phyloP scores from a whole-genome alignment of 2,329 filamentous ascomycete species.

The Thelonectria olida region DNA sequence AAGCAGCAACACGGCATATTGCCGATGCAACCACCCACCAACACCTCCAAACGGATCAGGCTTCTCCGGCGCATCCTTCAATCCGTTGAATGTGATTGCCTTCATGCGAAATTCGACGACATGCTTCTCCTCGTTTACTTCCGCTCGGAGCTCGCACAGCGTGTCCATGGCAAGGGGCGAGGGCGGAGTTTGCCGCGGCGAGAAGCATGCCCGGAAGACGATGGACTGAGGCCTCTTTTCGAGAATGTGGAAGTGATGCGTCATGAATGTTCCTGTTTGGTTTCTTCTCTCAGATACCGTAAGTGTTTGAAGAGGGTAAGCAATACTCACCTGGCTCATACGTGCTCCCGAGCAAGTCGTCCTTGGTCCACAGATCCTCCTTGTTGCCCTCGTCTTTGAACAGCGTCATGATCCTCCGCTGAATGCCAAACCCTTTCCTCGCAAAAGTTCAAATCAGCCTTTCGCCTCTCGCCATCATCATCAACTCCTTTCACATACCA shows the following conservation, averaged over 20 bases:
- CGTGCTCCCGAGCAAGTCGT: conserved; percentile 23
- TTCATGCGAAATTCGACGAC: conserved; percentile 16
- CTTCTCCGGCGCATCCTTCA: conserved; percentile 16
- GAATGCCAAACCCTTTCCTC: conserved; percentile 15
- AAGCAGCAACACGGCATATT: conserved; percentile 26
- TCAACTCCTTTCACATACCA: conserved; percentile 9
- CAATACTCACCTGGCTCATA: conserved; percentile 28
- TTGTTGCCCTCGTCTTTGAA: conserved; percentile 18
- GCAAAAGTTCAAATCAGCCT: neutral
- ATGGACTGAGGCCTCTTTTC: conserved; percentile 25
- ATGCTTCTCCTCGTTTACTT: neutral
- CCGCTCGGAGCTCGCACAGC: conserved; percentile 21
- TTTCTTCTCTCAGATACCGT: neutral
- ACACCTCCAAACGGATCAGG: conserved; percentile 30
- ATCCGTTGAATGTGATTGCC: conserved; percentile 28
- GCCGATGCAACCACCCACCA: conserved; percentile 29
- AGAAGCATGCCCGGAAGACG: conserved; percentile 27
- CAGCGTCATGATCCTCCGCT: conserved; percentile 23
- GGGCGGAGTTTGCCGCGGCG: conserved; percentile 17
- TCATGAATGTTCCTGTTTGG: conserved; percentile 29
- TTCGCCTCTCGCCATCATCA: neutral
- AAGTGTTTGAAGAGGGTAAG: too few species aligned
- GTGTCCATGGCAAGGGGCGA: conserved; percentile 19
- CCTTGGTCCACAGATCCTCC: conserved; percentile 28
- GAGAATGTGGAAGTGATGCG: conserved; percentile 28